phyloP scores from a whole-genome alignment of 768 basidiomycete species.

The Podaxis carcinomalis region DNA sequence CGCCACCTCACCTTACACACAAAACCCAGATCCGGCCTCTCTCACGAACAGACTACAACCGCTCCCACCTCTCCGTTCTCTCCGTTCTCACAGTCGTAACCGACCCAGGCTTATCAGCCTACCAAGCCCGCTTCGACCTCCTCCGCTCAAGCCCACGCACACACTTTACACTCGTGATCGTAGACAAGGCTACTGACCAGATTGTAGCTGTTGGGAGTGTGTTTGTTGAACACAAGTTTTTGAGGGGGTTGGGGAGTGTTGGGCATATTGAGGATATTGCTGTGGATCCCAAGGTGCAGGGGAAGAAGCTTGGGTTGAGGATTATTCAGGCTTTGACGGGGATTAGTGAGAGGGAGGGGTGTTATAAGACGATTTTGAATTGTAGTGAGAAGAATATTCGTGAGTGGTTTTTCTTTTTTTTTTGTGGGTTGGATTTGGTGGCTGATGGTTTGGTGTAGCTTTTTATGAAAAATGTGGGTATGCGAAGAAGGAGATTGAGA shows the following conservation, averaged over 20 bases:
- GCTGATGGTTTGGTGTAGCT: conserved; percentile 40
- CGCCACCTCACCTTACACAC: conserved; percentile 17
- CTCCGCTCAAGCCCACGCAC: conserved; percentile 52
- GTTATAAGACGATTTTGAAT: conserved; percentile 98
- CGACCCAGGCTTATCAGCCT: conserved; percentile 56
- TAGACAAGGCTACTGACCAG: conserved; percentile 66
- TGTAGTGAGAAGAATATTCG: conserved; percentile 90
- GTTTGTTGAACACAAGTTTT: conserved; percentile 93
- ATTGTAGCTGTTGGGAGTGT: conserved; percentile 83
- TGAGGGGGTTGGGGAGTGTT: conserved; percentile 77
- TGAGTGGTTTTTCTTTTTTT: conserved; percentile 39
- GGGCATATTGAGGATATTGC: conserved; percentile 99
- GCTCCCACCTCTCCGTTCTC: conserved; percentile 84
- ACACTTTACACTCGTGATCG: conserved; percentile 84
- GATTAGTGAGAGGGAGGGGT: conserved; percentile 74
- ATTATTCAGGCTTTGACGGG: conserved; percentile 83
- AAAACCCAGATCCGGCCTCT: conserved; percentile 79
- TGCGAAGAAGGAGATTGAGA: conserved; percentile 87
- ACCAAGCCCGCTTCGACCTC: conserved; percentile 63
- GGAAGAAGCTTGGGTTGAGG: conserved; percentile 84
- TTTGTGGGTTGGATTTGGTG: background rate
- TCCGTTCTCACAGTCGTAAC: conserved; percentile 74
- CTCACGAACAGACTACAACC: conserved; percentile 74
- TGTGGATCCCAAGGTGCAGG: conserved; percentile 83
- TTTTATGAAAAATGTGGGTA: conserved; percentile 98